A percentile compares a stretch with the other conserved stretches of the same genome.
Conservation (phyloP, 1,284 basidiomycete genomes). For the Cerioporus squamosus region DNA sequence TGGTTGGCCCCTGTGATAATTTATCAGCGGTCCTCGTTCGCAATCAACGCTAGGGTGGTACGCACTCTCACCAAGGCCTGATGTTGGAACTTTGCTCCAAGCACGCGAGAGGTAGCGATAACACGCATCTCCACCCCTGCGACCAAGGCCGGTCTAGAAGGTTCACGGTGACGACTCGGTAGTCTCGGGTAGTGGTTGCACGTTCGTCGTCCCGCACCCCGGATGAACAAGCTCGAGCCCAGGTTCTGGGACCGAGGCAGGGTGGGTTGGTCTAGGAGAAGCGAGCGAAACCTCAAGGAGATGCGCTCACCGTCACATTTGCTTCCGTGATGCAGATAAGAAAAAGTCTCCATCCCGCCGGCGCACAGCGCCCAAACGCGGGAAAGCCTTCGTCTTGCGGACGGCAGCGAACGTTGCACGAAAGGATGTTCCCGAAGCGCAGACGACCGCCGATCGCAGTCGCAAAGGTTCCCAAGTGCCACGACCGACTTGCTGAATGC, state of each 20-base stretch:
- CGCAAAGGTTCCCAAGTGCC: too few species aligned
- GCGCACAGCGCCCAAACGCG: conserved; percentile 7
- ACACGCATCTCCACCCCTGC: neutral
- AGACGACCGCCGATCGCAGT: neutral
- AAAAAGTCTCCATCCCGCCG: conserved; percentile 16
- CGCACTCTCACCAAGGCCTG: too few species aligned
- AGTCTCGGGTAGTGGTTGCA: neutral
- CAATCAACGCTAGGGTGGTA: too few species aligned
- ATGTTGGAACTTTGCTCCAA: neutral
- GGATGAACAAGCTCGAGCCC: neutral
- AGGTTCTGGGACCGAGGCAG: neutral
- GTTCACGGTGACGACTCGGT: neutral
- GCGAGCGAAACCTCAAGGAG: neutral
- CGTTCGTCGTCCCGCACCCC: neutral
- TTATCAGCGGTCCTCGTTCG: too few species aligned
- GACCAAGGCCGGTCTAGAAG: conserved; percentile 1
- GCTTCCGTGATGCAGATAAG: conserved; percentile 15
- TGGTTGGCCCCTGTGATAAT: too few species aligned
- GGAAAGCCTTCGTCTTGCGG: neutral
- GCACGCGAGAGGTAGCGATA: neutral
- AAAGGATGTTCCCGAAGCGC: neutral
- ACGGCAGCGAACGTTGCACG: neutral
- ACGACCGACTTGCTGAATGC: too few species aligned
- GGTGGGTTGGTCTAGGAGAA: neutral
- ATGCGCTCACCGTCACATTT: neutral